These are phyloP conservation scores for Populus tomentosa DNA, from an alignment of 441 rosid genomes.

Conservation along the genomic window DNA sequence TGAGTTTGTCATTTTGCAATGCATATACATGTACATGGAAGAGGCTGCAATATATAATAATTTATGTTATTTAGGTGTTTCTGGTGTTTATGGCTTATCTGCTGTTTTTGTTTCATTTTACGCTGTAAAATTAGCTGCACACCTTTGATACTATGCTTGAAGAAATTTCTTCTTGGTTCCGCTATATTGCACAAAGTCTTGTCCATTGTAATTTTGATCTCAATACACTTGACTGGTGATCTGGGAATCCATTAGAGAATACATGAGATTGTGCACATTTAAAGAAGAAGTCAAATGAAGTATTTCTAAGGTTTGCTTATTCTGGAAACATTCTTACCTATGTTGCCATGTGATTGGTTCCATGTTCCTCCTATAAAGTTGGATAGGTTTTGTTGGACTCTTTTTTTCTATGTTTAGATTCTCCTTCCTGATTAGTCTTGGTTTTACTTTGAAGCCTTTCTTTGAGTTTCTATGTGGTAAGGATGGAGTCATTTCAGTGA, in stretches of 20 bases:
- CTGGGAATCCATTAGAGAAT: neutral
- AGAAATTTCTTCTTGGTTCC: neutral
- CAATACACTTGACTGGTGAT: neutral
- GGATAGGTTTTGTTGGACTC: neutral
- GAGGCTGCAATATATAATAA: neutral
- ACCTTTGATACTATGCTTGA: neutral
- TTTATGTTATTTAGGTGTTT: neutral
- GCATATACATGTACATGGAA: neutral
- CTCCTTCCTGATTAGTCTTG: neutral
- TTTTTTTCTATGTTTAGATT: neutral
- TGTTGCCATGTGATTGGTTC: neutral
- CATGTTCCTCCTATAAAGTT: neutral
- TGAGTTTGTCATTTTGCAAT: conserved; percentile 30
- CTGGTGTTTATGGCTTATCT: neutral
- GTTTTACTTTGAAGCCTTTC: conserved; percentile 2
- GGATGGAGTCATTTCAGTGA: neutral
- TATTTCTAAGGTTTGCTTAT: neutral
- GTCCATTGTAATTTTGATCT: neutral
- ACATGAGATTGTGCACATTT: neutral
- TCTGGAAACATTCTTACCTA: neutral
- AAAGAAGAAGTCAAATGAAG: neutral
- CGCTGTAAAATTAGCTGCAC: neutral
- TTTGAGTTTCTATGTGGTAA: neutral
- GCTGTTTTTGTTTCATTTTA: neutral
- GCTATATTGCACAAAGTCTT: neutral